Conservation (phyloP, 2,329 filamentous ascomycete species). For the Diaporthe citrichinensis region DNA sequence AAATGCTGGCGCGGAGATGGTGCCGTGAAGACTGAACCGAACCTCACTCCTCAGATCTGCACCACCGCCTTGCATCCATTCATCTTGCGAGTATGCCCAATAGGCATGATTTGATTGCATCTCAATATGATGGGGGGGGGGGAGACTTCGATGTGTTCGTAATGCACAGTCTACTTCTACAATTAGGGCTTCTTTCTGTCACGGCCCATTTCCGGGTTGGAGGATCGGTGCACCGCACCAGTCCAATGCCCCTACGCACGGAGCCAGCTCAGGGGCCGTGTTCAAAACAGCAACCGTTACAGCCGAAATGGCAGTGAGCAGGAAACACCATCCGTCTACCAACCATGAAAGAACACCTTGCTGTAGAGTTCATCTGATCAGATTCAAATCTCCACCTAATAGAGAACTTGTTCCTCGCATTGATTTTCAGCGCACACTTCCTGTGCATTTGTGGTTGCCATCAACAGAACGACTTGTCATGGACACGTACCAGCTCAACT, state of each 20-base stretch:
- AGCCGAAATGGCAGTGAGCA: constrained; percentile 13
- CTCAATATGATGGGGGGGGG: too few species aligned
- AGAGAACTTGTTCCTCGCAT: neutral
- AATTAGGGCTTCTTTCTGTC: fast-evolving
- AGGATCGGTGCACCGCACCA: constrained; percentile 15
- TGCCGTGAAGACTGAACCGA: neutral
- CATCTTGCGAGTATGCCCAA: neutral
- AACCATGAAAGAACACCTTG: constrained; percentile 18
- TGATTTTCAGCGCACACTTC: neutral
- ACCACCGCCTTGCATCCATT: neutral
- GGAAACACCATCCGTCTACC: neutral
- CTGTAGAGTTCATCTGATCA: constrained; percentile 3
- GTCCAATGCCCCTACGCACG: constrained; percentile 29
- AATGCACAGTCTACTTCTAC: neutral
- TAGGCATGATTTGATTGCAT: neutral
- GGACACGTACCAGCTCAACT: constrained; percentile 53
- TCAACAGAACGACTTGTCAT: constrained; percentile 37
- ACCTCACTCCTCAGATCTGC: neutral
- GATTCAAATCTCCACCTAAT: neutral
- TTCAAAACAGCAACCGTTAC: constrained; percentile 36
- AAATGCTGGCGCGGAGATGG: neutral
- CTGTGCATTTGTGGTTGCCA: too few species aligned
- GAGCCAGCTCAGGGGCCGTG: constrained; percentile 31
- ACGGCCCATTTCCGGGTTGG: neutral
- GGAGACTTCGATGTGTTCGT: too few species aligned